phyloP scores from a whole-genome alignment of 2,329 filamentous ascomycete genomes.

The Pseudopithomyces maydicus region DNA sequence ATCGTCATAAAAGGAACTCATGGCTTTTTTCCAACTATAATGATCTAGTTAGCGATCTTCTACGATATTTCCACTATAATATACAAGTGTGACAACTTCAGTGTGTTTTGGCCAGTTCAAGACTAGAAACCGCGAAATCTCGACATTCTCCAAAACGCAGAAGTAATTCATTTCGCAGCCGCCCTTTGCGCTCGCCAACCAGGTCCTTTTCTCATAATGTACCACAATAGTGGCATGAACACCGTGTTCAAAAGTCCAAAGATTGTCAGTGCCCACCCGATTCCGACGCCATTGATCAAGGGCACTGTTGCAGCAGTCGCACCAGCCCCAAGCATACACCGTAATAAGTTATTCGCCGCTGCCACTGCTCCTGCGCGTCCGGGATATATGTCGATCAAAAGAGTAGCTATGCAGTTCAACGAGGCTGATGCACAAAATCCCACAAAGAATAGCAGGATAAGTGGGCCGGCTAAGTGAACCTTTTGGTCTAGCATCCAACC shows the following conservation, averaged over 20 bases:
- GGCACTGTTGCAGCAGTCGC: background rate
- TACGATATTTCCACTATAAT: too few species aligned
- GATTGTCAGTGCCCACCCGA: background rate
- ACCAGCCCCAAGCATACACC: background rate
- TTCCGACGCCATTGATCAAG: background rate
- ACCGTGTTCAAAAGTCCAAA: background rate
- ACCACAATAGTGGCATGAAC: background rate
- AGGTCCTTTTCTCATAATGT: background rate
- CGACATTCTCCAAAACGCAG: background rate
- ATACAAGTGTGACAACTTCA: too few species aligned
- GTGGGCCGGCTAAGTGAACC: background rate
- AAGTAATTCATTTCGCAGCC: background rate
- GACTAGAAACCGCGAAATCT: too few species aligned
- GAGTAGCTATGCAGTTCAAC: background rate
- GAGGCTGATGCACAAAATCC: background rate
- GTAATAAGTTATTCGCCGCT: background rate
- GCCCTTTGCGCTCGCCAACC: background rate
- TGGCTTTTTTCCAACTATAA: too few species aligned
- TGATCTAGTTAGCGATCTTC: too few species aligned
- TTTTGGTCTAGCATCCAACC: background rate
- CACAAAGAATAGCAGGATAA: background rate
- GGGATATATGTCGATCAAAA: background rate
- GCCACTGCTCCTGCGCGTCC: background rate
- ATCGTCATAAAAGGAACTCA: too few species aligned
- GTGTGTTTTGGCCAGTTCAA: too few species aligned